Base-by-base conservation (phyloP, 495 filamentous ascomycete genomes). In the Penicillium waksmanii region DNA sequence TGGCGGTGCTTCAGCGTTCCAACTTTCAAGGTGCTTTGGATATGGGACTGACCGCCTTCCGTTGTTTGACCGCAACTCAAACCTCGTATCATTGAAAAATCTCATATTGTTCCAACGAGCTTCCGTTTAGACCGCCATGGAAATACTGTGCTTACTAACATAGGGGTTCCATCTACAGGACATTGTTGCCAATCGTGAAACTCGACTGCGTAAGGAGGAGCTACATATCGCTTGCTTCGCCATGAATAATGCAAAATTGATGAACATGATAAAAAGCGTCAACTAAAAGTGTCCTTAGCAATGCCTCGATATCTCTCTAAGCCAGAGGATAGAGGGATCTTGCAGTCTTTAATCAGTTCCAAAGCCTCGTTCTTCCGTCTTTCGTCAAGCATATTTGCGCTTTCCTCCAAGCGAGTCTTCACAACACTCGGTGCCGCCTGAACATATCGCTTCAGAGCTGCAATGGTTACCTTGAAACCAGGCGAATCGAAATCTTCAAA, bases 391-490 rank as follows among this genome's bases (percentile, higher is more conserved):
- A 35, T 34, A 13, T 51, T 51, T 42, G 38, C 27, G 40, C 51
- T 53, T 35, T 53, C 51, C 35, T 23, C 38, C 19, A 53, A 38
- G 33, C 51, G 38, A 42, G 38, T 42, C 38, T 53, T 33, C 35
- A 18, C 38, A 35, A 53, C 38, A 19, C 35, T 5, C 40, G 51
- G 35, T 53, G 35, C 35, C 12, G 51, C 51, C 12, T n/a, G 25
- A 21, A 35, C 35, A 35, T 53, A 53, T 19, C 51, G 51, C 35
- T 31, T 25, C 18, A 53, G 34, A 53, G 35, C 19, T 23, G 11
- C 23, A 40, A 53, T 53, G 11, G 38, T 35, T 38, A 53, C 17
- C 51, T 53, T 53, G 18, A 53, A 53, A n/a, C 35, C 51, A 35
- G 51, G 51, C 19, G 35, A 23, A 38, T 53, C 35, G 17, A 53